A percentile compares a stretch with the other conserved stretches of the same genome.
Conservation (phyloP, 106 monocot species). For the Dactylorhiza incarnata region DNA sequence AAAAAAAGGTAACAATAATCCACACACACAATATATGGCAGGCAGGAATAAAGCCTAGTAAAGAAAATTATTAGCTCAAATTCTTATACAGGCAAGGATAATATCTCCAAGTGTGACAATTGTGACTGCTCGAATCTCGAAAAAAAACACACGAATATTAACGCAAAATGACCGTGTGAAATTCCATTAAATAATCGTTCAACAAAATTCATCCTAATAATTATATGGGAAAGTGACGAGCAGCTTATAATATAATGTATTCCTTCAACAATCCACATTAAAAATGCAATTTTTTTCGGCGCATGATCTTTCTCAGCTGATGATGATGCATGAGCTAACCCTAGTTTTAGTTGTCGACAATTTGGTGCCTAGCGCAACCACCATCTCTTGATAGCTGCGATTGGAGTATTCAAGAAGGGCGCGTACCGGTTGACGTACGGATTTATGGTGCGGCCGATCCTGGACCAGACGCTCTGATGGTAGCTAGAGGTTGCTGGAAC, state of each 20-base stretch:
- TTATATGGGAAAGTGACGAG: background rate
- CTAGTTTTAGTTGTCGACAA: background rate
- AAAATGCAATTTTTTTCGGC: background rate
- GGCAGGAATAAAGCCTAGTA: too few relatives aligned
- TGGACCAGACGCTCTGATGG: conserved; percentile 33
- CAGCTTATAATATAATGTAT: background rate
- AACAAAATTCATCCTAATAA: background rate
- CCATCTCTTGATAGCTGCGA: conserved; percentile 25
- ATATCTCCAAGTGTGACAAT: too few relatives aligned
- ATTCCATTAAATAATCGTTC: too few relatives aligned
- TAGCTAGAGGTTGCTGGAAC: conserved; percentile 24
- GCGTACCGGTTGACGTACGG: conserved; percentile 14
- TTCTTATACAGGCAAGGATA: too few relatives aligned
- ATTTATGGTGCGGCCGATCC: conserved; percentile 14
- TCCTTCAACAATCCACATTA: background rate
- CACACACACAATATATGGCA: too few relatives aligned
- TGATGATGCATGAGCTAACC: too few relatives aligned
- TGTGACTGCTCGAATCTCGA: too few relatives aligned
- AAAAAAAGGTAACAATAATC: too few relatives aligned
- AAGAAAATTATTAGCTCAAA: too few relatives aligned
- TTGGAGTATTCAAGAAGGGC: conserved; percentile 23
- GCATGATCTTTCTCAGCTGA: too few relatives aligned
- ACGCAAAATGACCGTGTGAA: too few relatives aligned
- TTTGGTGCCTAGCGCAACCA: conserved; percentile 8
- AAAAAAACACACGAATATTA: too few relatives aligned